Base-by-base conservation (phyloP, 352 stramenopile genomes). In the Globisporangium paroecandrum region DNA sequence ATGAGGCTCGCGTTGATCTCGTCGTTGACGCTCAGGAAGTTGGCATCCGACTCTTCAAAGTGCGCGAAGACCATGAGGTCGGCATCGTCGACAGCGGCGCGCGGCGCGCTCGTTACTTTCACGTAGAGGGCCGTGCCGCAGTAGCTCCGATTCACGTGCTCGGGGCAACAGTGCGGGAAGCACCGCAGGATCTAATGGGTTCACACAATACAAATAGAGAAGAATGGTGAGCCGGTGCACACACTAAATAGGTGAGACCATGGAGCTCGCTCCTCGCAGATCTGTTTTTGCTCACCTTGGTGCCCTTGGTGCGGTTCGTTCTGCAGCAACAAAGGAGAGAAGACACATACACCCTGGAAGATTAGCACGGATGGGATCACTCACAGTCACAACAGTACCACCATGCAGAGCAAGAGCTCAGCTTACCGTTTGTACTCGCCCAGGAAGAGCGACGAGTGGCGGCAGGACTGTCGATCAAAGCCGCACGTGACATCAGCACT, bases 161-260 rank as follows among this genome's bases (percentile, higher is more conserved):
- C 64, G 0, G 83, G 83, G 41, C 81, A 91, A 69, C 83, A 91
- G 64, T 91, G 81, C 22, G 83, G 81, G 64, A 91, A 91, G 72
- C 81, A 91, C 38, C 82, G 79, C 61, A 90, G 51, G 73, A 90
- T 90, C 81, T 89, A 29, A 1, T 10, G 51, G 51, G 51, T 51
- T 51, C 2, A 51, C 18, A 34, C 4, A 29, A 13, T 13, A 6
- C 62, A 51, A 49, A 43, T 10, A 47, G 32, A 64, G 64, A 36
- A 62, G 41, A 15, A 51, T 2, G 18, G 6, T 51, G 43, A 51
- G 43, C 43, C 43, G 18, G 43, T 51, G 18, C 43, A 51, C 43
- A 20, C 41, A 49, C 5, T 49, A 46, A 49, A n/a, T 49, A 46
- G 36, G 53, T 22, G 58, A 15, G 38, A 5, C 13, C 0, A 13